Conservation (phyloP, 1,139 yeast genomes). For the Geotrichum siamense region DNA sequence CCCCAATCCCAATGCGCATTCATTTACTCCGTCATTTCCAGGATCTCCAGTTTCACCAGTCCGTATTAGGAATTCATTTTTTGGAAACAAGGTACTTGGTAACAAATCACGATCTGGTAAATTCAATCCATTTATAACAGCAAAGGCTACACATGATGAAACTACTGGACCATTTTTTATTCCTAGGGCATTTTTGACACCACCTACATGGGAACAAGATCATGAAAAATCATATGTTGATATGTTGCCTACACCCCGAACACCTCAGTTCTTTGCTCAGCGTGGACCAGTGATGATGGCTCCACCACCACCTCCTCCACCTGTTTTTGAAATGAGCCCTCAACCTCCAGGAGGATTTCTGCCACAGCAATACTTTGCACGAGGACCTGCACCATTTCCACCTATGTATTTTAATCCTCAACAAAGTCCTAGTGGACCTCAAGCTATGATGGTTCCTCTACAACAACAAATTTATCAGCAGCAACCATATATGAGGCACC, state of each 20-base stretch:
- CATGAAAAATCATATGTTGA: conserved; percentile 26
- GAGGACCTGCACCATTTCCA: conserved; percentile 21
- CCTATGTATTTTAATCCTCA: conserved; percentile 15
- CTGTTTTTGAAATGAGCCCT: not conserved
- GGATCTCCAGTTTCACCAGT: conserved; percentile 16
- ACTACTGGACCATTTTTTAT: conserved; percentile 37
- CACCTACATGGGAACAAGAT: conserved; percentile 66
- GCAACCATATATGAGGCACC: conserved; percentile 7
- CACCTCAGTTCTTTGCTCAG: conserved; percentile 3
- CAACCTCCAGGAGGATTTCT: not conserved
- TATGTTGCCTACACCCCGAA: conserved; percentile 18
- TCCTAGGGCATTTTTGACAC: conserved; percentile 64
- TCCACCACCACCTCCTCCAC: conserved; percentile 2
- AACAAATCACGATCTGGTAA: conserved; percentile 38
- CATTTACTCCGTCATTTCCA: conserved; percentile 53
- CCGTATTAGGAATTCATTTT: conserved; percentile 28
- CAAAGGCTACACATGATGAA: conserved; percentile 34
- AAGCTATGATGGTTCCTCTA: conserved; percentile 15
- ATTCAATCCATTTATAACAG: conserved; percentile 52
- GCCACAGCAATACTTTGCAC: conserved; percentile 23
- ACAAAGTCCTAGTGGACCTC: conserved; percentile 17
- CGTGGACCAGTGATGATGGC: conserved; percentile 4
- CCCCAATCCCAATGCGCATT: conserved; percentile 64
- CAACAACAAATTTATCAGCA: conserved; percentile 3
- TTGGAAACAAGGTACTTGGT: conserved; percentile 49